Base-by-base conservation (phyloP, 768 basidiomycete species). In the Filobasidium wieringae region DNA sequence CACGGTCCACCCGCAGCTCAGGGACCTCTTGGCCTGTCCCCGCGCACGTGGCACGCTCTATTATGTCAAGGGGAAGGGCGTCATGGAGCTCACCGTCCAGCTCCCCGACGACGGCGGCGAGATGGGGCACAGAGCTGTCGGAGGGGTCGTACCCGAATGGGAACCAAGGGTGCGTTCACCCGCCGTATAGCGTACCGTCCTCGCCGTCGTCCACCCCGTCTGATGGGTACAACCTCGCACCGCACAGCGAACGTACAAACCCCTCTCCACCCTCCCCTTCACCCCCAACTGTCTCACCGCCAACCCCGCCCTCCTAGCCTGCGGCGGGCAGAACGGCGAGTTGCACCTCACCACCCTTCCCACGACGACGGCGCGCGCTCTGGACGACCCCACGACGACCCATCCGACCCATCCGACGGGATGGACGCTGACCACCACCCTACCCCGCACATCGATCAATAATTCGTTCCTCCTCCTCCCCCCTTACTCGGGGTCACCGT, bases 11-110 rank as follows among this genome's bases (percentile, higher is more conserved):
- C 70, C 72, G 22, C 87, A 89, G 74, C 76, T 89, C 29, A 80
- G 87, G 33, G 86, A 89, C 75, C 80, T 89, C 50, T 73, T 88
- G 51, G 80, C 85, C 59, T 87, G 85, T 70, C 86, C 86, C 0
- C 76, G 80, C 5, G 80, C 83, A 62, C 75, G 79, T 12, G 84
- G 85, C 2, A 67, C 83, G 5, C 79, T 86, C 34, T 82, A 81
- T 70, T 86, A 84, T 63, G 76, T 84, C 2, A 79, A 79, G 26
- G 70, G 70, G 8, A 66, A 71, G 33, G 76, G 78, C 27, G 81
- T 86, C 52, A 73, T 83, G 24, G 83, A 86, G 62, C 9, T 57
- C 22, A 41, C 37, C 2, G 51, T 60, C 7, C 49, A 56, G 8
- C 24, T 33, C 2, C 17, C 45, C n/a, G 31, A 19, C 5, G 31